Base-by-base conservation (phyloP, 495 filamentous ascomycete genomes). In the Pyronema omphalodes region DNA sequence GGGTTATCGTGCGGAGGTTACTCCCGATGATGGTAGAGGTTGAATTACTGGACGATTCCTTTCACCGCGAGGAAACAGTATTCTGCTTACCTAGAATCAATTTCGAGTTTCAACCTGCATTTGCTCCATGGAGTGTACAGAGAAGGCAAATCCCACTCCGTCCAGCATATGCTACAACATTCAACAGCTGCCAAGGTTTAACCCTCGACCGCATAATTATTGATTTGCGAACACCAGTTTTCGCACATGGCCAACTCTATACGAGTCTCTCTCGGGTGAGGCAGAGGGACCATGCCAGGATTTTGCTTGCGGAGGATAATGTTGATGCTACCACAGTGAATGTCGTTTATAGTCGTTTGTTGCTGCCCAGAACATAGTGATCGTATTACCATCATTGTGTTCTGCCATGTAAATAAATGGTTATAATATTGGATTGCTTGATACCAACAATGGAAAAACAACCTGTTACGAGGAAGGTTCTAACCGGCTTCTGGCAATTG, bases 161-260 rank as follows among this genome's bases (percentile, higher is more conserved):
- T 7, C 35, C 53, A 52, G 37, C 34, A n/a, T 56, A 56, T 49
- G 39, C 47, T n/a, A 53, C 54, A 11, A 56, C 47, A 0, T 56
- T 56, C 36, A 59, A 59, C 41, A 49, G 33, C 14, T 59, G 29
- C 43, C 57, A 56, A 56, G 54, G 40, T 11, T 35, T 53, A 12
- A 59, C 19, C 34, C 35, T 59, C 7, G 47, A 56, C 37, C 1
- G 15, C 6, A 9, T 35, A 46, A 53, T 58, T 33, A n/a, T 56
- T 3, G 47, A 59, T 43, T 19, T 56, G 1, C 6, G 12, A 15
- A 46, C 48, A 9, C 3, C 14, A 19, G 23, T 52, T 15, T 58
- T 58, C 52, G 3, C 53, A 18, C 15, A 56, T 58, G 23, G 46
- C 0, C 44, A 55, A 51, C 37, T 52, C 0, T 58, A 58, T 56